Evolutionary conservation across 108 stramenopile genomes (phyloP).

Genomic region (Cyclotella baltica): DNA sequence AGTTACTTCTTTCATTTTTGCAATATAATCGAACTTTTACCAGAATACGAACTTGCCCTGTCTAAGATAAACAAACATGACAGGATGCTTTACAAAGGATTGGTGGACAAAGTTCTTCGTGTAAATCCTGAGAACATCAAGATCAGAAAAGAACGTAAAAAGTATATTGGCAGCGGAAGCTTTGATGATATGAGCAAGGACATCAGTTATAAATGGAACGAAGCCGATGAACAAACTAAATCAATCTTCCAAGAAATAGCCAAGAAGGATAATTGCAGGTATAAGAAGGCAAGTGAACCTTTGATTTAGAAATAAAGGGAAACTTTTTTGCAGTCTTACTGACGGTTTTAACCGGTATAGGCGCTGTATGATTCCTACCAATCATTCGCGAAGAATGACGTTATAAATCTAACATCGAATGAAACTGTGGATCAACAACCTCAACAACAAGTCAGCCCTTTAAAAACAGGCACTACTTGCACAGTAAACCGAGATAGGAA

Average conservation of each 20-base stretch:
- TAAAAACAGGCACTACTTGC: neutral
- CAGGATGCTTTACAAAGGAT: conserved; percentile 2
- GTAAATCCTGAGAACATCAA: neutral
- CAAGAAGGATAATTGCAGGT: neutral
- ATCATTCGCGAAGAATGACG: neutral
- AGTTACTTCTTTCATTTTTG: no score
- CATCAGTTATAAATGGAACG: neutral
- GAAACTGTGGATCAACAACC: neutral
- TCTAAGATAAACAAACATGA: no score
- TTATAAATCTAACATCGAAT: neutral
- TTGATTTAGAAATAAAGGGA: neutral
- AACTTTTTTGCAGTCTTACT: neutral
- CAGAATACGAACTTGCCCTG: no score
- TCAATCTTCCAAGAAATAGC: conserved; percentile 9
- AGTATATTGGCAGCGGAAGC: conserved; percentile 1
- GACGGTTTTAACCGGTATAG: neutral
- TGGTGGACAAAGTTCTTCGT: neutral
- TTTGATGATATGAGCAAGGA: conserved; percentile 17
- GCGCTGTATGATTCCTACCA: neutral
- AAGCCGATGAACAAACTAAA: neutral
- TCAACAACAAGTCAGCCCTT: neutral
- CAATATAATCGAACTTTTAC: no score
- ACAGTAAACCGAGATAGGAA: neutral
- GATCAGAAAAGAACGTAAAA: no score
- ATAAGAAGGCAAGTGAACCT: neutral